Conservation (phyloP, 108 stramenopile species). For the Stephanodiscus triporus region DNA sequence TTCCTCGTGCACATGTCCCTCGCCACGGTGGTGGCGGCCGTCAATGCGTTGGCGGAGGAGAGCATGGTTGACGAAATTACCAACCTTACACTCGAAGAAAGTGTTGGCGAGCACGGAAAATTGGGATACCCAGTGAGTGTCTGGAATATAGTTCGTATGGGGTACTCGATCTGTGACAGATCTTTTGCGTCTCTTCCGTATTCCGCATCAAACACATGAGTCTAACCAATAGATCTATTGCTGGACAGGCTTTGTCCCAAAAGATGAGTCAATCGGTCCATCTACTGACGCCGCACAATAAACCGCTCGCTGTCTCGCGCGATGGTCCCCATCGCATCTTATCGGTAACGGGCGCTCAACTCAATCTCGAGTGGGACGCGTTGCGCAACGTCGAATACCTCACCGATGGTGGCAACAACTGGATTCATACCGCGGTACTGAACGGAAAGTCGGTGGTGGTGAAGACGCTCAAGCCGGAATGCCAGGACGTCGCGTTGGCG, state of each 20-base stretch:
- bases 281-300: neutral
- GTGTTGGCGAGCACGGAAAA: slow-evolving; percentile 21
- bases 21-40: slow-evolving; percentile 74
- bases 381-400: slow-evolving; percentile 89
- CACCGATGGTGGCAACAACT: slow-evolving; percentile 91
- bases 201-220: neutral
- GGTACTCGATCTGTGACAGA: neutral
- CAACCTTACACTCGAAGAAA: slow-evolving; percentile 23
- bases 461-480: slow-evolving; percentile 90
- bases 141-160: neutral
- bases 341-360: slow-evolving; percentile 76
- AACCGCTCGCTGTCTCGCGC: slow-evolving; percentile 31
- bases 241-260: neutral
- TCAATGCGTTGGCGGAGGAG: slow-evolving; percentile 73
- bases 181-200: neutral
- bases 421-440: slow-evolving; percentile 91
- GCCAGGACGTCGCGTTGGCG: slow-evolving; percentile 85
- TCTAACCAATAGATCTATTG: neutral
- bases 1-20: slow-evolving; percentile 86
- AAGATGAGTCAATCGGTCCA: slow-evolving; percentile 41
- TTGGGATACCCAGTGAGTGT: slow-evolving; percentile 24
- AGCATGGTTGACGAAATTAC: slow-evolving; percentile 60
- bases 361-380: slow-evolving; percentile 82
- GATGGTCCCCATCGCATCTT: slow-evolving; percentile 48
- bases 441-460: slow-evolving; percentile 81